A percentile compares a stretch with the other conserved stretches of the same genome.
Evolutionary conservation across 192 early-diverging fungal species (phyloP).

Genomic region (Chytriomyces sp.): DNA sequence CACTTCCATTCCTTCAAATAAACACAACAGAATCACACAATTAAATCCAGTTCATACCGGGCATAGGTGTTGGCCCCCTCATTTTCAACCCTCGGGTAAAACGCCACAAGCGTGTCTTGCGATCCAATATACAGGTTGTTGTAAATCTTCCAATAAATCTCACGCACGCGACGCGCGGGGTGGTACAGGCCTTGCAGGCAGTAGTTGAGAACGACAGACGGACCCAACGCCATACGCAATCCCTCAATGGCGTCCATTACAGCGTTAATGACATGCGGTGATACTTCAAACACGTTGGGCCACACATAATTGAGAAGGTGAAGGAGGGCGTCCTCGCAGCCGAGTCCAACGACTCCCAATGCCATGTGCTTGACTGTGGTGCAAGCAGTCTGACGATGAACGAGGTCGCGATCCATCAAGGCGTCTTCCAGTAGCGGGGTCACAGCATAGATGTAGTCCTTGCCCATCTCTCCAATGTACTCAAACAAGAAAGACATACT

Average conservation of each 20-base stretch:
- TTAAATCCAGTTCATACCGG: slow-evolving; percentile 76
- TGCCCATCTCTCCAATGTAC: slow-evolving; percentile 98
- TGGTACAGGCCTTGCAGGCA: slow-evolving; percentile 95
- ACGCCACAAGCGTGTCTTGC: slow-evolving; percentile 90
- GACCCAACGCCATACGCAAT: slow-evolving; percentile 85
- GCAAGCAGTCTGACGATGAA: slow-evolving; percentile 97
- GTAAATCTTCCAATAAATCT: slow-evolving; percentile 99
- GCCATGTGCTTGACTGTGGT: slow-evolving; percentile 94
- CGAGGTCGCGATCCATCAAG: slow-evolving; percentile 94
- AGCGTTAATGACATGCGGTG: slow-evolving; percentile 95
- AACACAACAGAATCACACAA: slow-evolving; percentile 34
- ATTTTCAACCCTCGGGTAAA: slow-evolving; percentile 88
- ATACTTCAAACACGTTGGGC: slow-evolving; percentile 97
- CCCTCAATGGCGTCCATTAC: slow-evolving; percentile 98
- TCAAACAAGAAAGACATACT: slow-evolving; percentile 95
- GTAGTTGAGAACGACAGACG: slow-evolving; percentile 82
- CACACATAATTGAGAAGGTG: slow-evolving; percentile 96
- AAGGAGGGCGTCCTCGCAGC: slow-evolving; percentile 90
- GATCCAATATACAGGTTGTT: slow-evolving; percentile 91
- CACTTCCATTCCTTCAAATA: not conserved
- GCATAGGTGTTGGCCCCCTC: slow-evolving; percentile 75
- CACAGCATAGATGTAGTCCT: slow-evolving; percentile 97
- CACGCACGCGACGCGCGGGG: slow-evolving; percentile 90
- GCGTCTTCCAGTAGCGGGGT: slow-evolving; percentile 96
- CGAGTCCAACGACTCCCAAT: slow-evolving; percentile 87